A percentile compares a stretch with the other conserved stretches of the same genome.
These are phyloP conservation scores for Eucalyptus shirleyi DNA, from an alignment of 345 rosid species.

Conservation along the genomic window DNA sequence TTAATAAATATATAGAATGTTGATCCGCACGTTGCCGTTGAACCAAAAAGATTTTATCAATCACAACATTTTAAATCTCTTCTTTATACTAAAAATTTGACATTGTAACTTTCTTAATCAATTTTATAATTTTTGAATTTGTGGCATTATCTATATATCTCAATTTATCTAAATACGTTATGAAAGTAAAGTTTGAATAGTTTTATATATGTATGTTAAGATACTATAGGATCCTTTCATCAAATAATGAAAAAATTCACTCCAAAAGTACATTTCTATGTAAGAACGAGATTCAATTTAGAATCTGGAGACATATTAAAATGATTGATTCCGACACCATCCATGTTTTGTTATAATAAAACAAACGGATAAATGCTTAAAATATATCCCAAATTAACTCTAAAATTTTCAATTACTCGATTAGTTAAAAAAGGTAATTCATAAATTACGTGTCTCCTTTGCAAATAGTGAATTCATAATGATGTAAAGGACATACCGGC, in stretches of 20 bases:
- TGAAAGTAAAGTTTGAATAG: background rate
- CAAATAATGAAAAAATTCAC: background rate
- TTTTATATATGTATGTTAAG: background rate
- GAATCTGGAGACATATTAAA: background rate
- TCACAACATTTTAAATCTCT: background rate
- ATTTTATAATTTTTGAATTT: background rate
- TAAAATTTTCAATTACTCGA: background rate
- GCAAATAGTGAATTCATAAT: background rate
- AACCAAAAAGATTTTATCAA: background rate
- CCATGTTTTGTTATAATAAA: background rate
- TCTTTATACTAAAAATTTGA: background rate
- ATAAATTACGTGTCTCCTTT: background rate
- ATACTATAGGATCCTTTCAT: background rate
- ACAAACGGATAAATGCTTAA: background rate
- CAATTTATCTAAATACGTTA: background rate
- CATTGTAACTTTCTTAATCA: background rate
- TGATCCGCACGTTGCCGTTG: background rate
- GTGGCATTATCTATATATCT: background rate
- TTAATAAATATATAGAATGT: background rate
- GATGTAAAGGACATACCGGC: background rate
- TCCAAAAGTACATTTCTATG: background rate
- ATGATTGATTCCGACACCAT: background rate
- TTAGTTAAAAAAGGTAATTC: background rate
- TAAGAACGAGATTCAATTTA: background rate
- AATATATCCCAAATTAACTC: background rate